These are phyloP conservation scores for Grigorovia transvaalensis DNA, from an alignment of 805 yeast species.

Conservation along the genomic window DNA sequence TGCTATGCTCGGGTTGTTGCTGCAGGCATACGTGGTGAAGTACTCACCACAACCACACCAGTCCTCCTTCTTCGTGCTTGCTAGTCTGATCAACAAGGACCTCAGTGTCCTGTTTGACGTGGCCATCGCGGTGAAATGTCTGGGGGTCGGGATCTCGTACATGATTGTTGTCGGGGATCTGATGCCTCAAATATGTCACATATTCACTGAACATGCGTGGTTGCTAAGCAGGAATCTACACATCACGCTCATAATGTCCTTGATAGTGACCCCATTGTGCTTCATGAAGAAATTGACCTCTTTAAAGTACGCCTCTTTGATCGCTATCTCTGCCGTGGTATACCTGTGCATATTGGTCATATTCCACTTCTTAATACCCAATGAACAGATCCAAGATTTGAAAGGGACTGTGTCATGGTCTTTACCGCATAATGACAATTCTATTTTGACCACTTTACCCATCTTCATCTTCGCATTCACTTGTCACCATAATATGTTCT, in stretches of 20 bases:
- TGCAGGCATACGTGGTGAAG: conserved; percentile 48
- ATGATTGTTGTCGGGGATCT: conserved; percentile 62
- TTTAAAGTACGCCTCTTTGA: conserved; percentile 71
- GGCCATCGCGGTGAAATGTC: conserved; percentile 62
- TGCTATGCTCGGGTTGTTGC: conserved; percentile 39
- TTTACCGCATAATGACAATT: conserved; percentile 36
- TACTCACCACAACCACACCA: conserved; percentile 34
- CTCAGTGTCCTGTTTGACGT: conserved; percentile 52
- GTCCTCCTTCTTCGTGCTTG: conserved; percentile 53
- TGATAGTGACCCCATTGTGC: conserved; percentile 43
- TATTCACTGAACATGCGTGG: conserved; percentile 26
- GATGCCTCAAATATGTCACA: conserved; percentile 44
- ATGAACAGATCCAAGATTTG: conserved; percentile 16
- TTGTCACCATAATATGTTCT: conserved; percentile 91
- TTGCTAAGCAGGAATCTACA: conserved; percentile 42
- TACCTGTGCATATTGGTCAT: conserved; percentile 68
- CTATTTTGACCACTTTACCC: conserved; percentile 69
- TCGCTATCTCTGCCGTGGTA: conserved; percentile 72
- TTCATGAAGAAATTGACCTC: conserved; percentile 71
- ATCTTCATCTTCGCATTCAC: conserved; percentile 90
- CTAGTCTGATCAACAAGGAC: conserved; percentile 51
- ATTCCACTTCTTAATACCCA: conserved; percentile 43
- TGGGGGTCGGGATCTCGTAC: conserved; percentile 61
- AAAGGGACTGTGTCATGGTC: conserved; percentile 43
- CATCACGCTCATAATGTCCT: conserved; percentile 47